phyloP scores from a whole-genome alignment of 768 basidiomycete species.

The Mycena albidolilacea region DNA sequence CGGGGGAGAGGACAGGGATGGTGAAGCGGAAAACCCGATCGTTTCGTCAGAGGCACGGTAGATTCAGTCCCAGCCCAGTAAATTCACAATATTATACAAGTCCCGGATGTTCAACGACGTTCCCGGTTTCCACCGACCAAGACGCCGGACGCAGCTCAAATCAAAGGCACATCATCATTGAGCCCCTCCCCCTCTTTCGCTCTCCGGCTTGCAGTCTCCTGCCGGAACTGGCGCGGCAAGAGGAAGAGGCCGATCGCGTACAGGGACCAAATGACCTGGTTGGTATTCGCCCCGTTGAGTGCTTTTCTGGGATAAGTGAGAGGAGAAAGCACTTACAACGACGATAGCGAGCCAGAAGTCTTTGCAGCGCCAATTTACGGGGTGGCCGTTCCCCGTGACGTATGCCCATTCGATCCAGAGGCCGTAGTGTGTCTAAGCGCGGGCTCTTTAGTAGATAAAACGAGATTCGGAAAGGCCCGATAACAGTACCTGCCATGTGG shows the following conservation, averaged over 20 bases:
- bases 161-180: constrained; percentile 14
- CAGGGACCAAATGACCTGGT: constrained; percentile 46
- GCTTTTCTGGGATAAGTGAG: neutral
- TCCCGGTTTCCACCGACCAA: neutral
- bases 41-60: no score
- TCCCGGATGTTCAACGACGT: no score
- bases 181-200: constrained; percentile 10
- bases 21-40: no score
- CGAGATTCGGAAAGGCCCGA: neutral
- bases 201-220: constrained; percentile 39
- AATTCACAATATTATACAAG: no score
- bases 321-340: neutral
- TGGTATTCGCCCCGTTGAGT: neutral
- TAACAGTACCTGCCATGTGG: constrained; percentile 46
- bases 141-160: constrained; percentile 7
- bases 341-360: constrained; percentile 44
- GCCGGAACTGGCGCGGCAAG: constrained; percentile 49
- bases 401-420: constrained; percentile 48
- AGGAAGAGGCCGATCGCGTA: constrained; percentile 47
- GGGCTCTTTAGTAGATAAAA: neutral
- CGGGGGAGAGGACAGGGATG: no score
- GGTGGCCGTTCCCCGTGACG: constrained; percentile 36
- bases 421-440: constrained; percentile 42
- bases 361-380: constrained; percentile 33
- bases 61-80: no score